A percentile compares a stretch with the other conserved stretches of the same genome.
Evolutionary conservation across 129 eudicot species (phyloP).

Genomic region (Chrysanthemum lavandulifolium): DNA sequence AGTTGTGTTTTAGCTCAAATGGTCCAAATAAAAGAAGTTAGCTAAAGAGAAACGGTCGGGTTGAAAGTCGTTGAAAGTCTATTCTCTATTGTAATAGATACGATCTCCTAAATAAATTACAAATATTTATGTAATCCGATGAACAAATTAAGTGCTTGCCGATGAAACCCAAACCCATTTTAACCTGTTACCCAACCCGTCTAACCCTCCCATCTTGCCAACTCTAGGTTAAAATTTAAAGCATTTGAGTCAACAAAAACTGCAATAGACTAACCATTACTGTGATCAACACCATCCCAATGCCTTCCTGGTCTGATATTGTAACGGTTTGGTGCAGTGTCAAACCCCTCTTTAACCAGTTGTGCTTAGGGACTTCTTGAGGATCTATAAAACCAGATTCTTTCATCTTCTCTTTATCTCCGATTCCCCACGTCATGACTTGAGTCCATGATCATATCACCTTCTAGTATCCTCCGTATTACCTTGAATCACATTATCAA

Average conservation of each 20-base stretch:
- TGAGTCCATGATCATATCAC: no score
- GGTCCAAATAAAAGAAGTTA: neutral
- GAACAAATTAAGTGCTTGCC: neutral
- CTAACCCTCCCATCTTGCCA: conserved; percentile 3
- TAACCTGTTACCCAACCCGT: neutral
- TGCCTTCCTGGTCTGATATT: conserved; percentile 92
- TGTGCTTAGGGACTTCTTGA: conserved; percentile 81
- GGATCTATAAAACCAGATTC: conserved; percentile 92
- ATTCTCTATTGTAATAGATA: neutral
- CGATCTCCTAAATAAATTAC: neutral
- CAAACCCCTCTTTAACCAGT: conserved; percentile 87
- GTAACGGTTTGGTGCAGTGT: conserved; percentile 87
- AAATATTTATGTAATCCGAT: neutral
- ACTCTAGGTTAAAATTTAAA: neutral
- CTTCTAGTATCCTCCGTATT: no score
- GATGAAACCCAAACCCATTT: neutral
- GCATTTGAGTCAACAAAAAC: neutral
- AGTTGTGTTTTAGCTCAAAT: neutral
- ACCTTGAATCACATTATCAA: no score
- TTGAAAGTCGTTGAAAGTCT: neutral
- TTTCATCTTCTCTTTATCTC: conserved; percentile 80
- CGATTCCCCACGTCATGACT: conserved; percentile 3
- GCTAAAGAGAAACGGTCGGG: neutral
- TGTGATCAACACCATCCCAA: conserved; percentile 98
- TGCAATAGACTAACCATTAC: conserved; percentile 59